phyloP scores from a whole-genome alignment of 805 yeast genomes.

The Zygosaccharomyces lentus region DNA sequence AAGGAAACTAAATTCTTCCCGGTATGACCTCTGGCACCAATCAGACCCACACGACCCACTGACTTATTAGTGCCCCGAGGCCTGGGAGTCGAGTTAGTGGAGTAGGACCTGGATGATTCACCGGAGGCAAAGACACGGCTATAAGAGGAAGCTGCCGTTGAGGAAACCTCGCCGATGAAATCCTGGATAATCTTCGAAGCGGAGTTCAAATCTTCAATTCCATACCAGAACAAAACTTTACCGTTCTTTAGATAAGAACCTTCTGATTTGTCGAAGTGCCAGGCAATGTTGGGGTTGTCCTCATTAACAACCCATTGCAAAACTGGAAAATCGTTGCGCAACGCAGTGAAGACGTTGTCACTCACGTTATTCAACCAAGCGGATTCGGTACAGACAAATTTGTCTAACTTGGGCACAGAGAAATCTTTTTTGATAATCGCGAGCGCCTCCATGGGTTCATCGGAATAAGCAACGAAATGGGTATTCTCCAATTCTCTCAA shows the following conservation, averaged over 20 bases:
- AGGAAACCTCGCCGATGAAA: conserved; percentile 39
- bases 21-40: conserved; percentile 98
- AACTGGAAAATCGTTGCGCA: conserved; percentile 65
- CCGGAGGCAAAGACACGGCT: conserved; percentile 45
- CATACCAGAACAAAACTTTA: conserved; percentile 91
- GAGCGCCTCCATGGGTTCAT: conserved; percentile 91
- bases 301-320: conserved; percentile 89
- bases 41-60: conserved; percentile 76
- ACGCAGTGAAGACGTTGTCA: conserved; percentile 84
- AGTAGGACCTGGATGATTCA: conserved; percentile 50
- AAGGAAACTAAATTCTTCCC: conserved; percentile 89
- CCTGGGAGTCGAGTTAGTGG: conserved; percentile 55
- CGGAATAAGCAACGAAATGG: conserved; percentile 77
- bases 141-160: conserved; percentile 32
- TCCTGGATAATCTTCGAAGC: conserved; percentile 60
- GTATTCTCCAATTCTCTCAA: conserved; percentile 62
- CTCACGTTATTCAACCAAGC: conserved; percentile 98
- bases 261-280: conserved; percentile 90
- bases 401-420: conserved; percentile 66
- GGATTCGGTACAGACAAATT: conserved; percentile 77
- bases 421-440: conserved; percentile 68
- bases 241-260: conserved; percentile 92
- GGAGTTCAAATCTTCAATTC: conserved; percentile 59
- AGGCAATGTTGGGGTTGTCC: conserved; percentile 82
- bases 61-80: conserved; percentile 57